A percentile compares a stretch with the other conserved stretches of the same genome.
These are phyloP conservation scores for Aspergillus tamarii DNA, from an alignment of 2,329 filamentous ascomycete genomes.

Conservation along the genomic window DNA sequence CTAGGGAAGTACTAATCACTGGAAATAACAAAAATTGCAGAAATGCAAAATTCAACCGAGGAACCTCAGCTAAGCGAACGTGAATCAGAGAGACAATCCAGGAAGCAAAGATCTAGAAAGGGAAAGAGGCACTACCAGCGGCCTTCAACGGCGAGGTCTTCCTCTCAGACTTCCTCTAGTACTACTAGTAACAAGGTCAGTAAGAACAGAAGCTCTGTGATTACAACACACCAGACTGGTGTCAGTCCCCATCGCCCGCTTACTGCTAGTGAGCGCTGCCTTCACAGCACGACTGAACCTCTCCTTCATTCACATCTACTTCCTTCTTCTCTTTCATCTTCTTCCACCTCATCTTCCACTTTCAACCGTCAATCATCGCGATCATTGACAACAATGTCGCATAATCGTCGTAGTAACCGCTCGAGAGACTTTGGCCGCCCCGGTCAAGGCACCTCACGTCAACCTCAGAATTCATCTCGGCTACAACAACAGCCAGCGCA, in stretches of 20 bases:
- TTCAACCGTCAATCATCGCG: background rate
- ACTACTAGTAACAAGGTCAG: background rate
- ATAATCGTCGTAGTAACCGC: background rate
- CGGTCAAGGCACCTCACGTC: background rate
- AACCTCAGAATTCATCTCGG: background rate
- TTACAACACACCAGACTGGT: background rate
- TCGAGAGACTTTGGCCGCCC: background rate
- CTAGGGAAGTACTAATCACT: background rate
- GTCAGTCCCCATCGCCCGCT: background rate
- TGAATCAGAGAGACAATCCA: background rate
- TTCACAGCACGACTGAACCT: background rate
- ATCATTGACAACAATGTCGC: background rate
- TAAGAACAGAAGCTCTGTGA: background rate
- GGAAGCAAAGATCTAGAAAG: background rate
- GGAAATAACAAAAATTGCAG: background rate
- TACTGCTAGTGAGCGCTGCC: background rate
- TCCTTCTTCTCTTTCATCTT: background rate
- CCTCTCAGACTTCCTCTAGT: background rate
- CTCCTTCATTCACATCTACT: background rate
- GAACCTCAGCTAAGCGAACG: too few relatives aligned
- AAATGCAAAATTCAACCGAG: background rate
- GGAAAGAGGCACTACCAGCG: background rate
- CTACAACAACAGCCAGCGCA: slow-evolving; percentile 11
- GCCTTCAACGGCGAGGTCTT: background rate
- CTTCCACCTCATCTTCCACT: slow-evolving; percentile 5